These are phyloP conservation scores for Leptodermis oblonga DNA, from an alignment of 257 asterid species.

Conservation along the genomic window DNA sequence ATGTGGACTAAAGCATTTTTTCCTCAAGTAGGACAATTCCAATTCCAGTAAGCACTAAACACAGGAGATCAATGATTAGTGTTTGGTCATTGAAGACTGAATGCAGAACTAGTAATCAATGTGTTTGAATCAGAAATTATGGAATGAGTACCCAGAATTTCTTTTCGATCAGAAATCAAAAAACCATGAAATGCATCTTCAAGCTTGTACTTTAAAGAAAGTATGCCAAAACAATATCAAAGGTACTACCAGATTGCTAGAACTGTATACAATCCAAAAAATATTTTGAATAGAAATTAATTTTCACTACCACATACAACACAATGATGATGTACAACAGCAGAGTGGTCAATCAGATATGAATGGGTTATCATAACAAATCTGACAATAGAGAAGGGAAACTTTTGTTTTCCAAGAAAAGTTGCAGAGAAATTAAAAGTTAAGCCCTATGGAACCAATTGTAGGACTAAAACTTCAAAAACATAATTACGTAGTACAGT, in stretches of 20 bases:
- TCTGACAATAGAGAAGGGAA: background rate
- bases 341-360: background rate
- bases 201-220: background rate
- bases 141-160: background rate
- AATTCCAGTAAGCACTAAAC: background rate
- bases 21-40: too few relatives aligned
- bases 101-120: background rate
- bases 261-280: background rate
- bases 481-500: background rate
- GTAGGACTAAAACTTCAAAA: background rate
- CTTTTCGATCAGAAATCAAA: background rate
- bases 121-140: background rate
- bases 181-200: background rate
- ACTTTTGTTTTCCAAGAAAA: background rate
- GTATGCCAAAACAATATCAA: background rate
- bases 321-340: background rate
- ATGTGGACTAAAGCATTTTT: too few relatives aligned
- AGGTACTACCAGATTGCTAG: background rate
- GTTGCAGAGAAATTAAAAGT: background rate
- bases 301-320: background rate
- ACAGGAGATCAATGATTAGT: background rate
- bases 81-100: background rate
- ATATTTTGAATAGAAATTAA: background rate
- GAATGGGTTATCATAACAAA: background rate
- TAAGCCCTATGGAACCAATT: conserved; percentile 5